Evolutionary conservation across 2,329 filamentous ascomycete species (phyloP).

Genomic region (Xylaria hypoxylon): DNA sequence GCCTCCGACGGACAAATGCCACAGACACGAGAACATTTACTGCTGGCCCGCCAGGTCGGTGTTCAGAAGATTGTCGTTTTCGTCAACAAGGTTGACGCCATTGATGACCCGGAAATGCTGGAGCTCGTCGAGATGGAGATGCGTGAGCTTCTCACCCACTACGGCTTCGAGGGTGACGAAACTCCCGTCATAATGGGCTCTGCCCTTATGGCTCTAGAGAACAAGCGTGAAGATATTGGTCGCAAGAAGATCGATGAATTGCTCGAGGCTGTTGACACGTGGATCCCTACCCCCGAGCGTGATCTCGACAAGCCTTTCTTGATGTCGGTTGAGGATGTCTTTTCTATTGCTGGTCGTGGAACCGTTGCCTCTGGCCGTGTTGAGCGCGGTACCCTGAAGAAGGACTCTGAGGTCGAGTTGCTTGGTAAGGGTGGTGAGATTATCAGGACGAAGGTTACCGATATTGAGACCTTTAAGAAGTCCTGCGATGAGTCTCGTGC

Average conservation of each 20-base stretch:
- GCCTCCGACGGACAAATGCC: slow-evolving; percentile 99
- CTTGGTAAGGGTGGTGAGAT: slow-evolving; percentile 84
- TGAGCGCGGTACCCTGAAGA: slow-evolving; percentile 94
- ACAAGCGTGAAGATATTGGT: slow-evolving; percentile 88
- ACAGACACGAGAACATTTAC: slow-evolving; percentile 97
- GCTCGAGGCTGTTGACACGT: slow-evolving; percentile 86
- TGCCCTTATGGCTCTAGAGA: slow-evolving; percentile 92
- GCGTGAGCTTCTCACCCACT: slow-evolving; percentile 92
- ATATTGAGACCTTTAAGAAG: slow-evolving; percentile 99
- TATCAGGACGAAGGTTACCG: slow-evolving; percentile 99
- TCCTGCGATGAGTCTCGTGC: slow-evolving; percentile 96
- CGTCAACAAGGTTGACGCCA: slow-evolving; percentile 98
- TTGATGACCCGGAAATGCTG: slow-evolving; percentile 99
- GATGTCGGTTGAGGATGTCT: slow-evolving; percentile 96
- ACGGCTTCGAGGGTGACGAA: slow-evolving; percentile 98
- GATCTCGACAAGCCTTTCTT: slow-evolving; percentile 98
- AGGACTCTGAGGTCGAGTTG: slow-evolving; percentile 93
- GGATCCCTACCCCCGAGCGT: slow-evolving; percentile 96
- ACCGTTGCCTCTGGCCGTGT: slow-evolving; percentile 98
- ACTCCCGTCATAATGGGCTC: slow-evolving; percentile 98
- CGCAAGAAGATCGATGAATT: slow-evolving; percentile 90
- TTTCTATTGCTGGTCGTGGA: slow-evolving; percentile 91
- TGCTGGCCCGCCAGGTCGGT: slow-evolving; percentile 97
- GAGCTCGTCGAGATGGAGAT: slow-evolving; percentile 99
- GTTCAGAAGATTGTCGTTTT: slow-evolving; percentile 98